Base-by-base conservation (phyloP, 2,329 filamentous ascomycete genomes). In the Davidsoniella australis region DNA sequence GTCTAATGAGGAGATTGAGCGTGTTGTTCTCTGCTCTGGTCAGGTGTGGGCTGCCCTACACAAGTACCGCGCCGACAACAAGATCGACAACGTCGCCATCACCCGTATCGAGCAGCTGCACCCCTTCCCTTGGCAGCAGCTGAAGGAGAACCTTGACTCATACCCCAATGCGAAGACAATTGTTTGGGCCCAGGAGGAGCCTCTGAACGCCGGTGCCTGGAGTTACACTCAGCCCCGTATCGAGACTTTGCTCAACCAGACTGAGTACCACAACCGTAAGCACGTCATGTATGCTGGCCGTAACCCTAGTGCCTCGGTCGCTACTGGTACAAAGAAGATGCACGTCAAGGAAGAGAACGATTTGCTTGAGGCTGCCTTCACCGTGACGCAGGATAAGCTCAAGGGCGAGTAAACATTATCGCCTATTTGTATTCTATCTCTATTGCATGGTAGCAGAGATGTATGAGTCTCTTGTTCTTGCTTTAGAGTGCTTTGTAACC, bases 81-180 rank as follows among this genome's bases (percentile, higher is more conserved):
- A 83, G 56, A 76, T 94, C 63, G 86, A 87, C 66, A 82, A 95
- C 63, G 84, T 89, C 17, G 91, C 89, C 61, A 82, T 98, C 63
- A 95, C 88, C 18, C 87, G 91, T 62, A 78, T 98, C 57, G 91
- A 98, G 71, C 91, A 98, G 70, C 77, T 98, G 54, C 88, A 98
- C 71, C 91, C 91, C 60, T 98, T 98, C 85, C 91, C 91, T 47
- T 98, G 91, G 89, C 80, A 88, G 59, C 87, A 91, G 67, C 78
- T 98, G 49, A 85, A 84, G 72, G 89, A 96, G 66, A 96, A 96
- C 71, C 76, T 98, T 49, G 89, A 98, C 71, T 78, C 72, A 66
- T 98, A 98, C 72, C 86, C 88, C 63, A 98, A 98, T 66, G 89
- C 89, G 58, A 85, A 95, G 75, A 89, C 87, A 56, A 87, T 98